phyloP scores from a whole-genome alignment of 2,329 filamentous ascomycete genomes.

The Paecilomyces fulvus region DNA sequence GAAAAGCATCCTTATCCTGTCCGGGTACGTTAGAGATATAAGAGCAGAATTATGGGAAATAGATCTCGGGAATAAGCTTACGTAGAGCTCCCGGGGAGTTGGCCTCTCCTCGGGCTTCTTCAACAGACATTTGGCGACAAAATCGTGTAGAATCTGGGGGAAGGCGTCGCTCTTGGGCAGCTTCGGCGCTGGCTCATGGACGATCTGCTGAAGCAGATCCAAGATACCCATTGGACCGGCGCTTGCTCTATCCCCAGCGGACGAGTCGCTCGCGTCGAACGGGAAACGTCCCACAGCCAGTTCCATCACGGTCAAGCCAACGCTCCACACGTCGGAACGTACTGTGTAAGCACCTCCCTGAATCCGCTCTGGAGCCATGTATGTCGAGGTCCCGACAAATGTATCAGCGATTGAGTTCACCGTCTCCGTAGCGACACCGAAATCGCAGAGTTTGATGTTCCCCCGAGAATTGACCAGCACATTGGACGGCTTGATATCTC shows the following conservation, averaged over 20 bases:
- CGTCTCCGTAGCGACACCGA: conserved; percentile 95
- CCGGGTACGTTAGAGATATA: conserved; percentile 14
- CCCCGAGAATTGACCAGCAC: conserved; percentile 92
- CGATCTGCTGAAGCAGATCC: conserved; percentile 92
- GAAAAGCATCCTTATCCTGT: conserved; percentile 84
- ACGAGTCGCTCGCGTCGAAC: conserved; percentile 74
- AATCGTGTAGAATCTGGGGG: conserved; percentile 87
- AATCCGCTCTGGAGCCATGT: conserved; percentile 98
- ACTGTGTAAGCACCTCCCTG: conserved; percentile 96
- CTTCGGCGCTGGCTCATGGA: conserved; percentile 87
- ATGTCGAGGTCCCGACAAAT: conserved; percentile 96
- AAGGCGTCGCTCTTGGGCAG: conserved; percentile 97
- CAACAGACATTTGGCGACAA: conserved; percentile 90
- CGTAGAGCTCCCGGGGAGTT: conserved; percentile 87
- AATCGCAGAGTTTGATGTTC: conserved; percentile 95
- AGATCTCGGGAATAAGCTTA: conserved; percentile 41
- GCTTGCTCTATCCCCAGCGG: conserved; percentile 58
- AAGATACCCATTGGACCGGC: conserved; percentile 83
- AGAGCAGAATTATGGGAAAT: background rate
- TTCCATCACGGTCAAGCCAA: conserved; percentile 92
- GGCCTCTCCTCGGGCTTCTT: conserved; percentile 84
- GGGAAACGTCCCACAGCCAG: conserved; percentile 95
- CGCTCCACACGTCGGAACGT: conserved; percentile 98
- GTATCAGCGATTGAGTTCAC: conserved; percentile 98
- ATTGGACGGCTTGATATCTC: conserved; percentile 97